Evolutionary conservation across 345 rosid species (phyloP), one percentile per base, ranked within the genome.

Genomic region (Anacardium occidentale): DNA sequence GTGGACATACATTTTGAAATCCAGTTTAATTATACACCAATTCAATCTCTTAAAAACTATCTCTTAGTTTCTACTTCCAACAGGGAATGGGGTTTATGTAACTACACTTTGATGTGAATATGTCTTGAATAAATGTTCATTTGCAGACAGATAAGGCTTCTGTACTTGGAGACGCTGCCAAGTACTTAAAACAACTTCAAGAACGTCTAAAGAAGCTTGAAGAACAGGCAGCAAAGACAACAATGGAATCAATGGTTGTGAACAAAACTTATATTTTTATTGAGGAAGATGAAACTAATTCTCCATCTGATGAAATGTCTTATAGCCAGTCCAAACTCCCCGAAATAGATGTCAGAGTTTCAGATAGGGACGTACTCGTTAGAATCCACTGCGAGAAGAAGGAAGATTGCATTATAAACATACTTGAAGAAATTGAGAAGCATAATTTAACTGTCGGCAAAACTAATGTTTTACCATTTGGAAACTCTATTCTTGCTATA

Each of bases 91-190:
- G 7, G 9, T 7, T 37, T 9, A 6, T 37, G 8, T 37, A 9
- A 37, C 8, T 37, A 37, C 42, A 6, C 42, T 37, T 6, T 6
- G 42, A 37, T 37, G 7, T 37, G 6, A 37, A 37, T 1, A 37
- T 37, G 42, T 37, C 42, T 37, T 42, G 52, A 14, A 73, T 22
- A 61, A 37, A 5, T 70, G 10, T 73, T 20, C 18, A 20, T 21
- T 51, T 45, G 3, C 79, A 92, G 94, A 79, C 76, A 59, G 96
- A 89, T 71, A 92, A 87, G 77, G 75, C 88, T 21, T 87, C 97
- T 0, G 77, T 92, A 26, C 89, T 92, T 21, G 91, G 82, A 34
- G 87, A 90, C 2, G 88, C 96, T 3, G 80, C 81, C 60, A 83
- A 87, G 73, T 85, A 85, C 67, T 13, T 85, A 74, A 87, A 87